Evolutionary conservation across 768 basidiomycete genomes (phyloP).

Genomic region (Macrocybe gigantea): DNA sequence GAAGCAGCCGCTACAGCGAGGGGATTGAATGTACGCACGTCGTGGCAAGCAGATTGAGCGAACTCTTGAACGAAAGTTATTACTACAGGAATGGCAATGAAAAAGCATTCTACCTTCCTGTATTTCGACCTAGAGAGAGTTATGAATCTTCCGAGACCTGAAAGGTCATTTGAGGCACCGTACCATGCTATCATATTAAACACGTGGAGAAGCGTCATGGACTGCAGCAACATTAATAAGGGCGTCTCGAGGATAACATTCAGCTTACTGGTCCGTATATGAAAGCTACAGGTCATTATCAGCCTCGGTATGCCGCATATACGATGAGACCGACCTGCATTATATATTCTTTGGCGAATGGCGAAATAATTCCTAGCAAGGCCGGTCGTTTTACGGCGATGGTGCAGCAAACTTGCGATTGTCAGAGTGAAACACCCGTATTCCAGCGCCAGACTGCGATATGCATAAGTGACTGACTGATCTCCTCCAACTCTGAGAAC

Average conservation of each 20-base stretch:
- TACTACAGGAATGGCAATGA: too few relatives aligned
- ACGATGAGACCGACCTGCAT: not conserved
- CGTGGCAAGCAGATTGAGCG: too few relatives aligned
- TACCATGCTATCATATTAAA: not conserved
- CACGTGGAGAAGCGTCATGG: constrained; percentile 7
- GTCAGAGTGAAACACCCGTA: constrained; percentile 11
- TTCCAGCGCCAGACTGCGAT: constrained; percentile 10
- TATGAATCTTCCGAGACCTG: constrained; percentile 7
- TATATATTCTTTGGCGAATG: not conserved
- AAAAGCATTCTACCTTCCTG: too few relatives aligned
- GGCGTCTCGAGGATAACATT: not conserved
- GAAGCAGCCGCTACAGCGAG: too few relatives aligned
- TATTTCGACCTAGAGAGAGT: not conserved
- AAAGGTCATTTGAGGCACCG: not conserved
- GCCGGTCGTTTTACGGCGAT: constrained; percentile 2
- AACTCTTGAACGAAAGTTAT: too few relatives aligned
- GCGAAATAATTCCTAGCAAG: not conserved
- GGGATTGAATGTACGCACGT: too few relatives aligned
- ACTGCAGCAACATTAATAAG: not conserved
- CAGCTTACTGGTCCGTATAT: too few relatives aligned
- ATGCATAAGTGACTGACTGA: not conserved
- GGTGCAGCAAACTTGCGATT: constrained; percentile 3
- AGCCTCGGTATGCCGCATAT: not conserved
- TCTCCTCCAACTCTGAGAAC: not conserved
- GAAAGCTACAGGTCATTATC: too few relatives aligned